Evolutionary conservation across 2,329 filamentous ascomycete species (phyloP).

Genomic region (Aureobasidium sp.): DNA sequence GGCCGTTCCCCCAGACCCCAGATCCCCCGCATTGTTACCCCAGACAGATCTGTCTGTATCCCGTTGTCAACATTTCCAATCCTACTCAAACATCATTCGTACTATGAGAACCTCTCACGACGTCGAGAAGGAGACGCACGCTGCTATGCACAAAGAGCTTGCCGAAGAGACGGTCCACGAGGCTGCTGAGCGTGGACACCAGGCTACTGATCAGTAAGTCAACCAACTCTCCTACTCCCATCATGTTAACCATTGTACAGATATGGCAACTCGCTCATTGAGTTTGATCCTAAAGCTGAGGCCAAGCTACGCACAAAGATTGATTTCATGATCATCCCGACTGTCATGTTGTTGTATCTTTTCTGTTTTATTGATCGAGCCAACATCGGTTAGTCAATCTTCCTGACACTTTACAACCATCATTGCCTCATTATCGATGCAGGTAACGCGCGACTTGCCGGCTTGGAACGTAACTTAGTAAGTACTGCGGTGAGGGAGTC

Average conservation of each 20-base stretch:
- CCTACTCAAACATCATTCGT: neutral
- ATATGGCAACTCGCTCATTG: constrained; percentile 42
- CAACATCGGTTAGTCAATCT: constrained; percentile 49
- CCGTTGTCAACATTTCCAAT: neutral
- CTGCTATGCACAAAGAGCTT: constrained; percentile 4
- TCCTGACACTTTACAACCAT: neutral
- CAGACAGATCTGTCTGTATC: neutral
- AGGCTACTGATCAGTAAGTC: constrained; percentile 39
- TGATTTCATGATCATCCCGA: constrained; percentile 57
- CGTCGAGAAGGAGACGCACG: neutral
- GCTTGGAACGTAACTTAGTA: constrained; percentile 52
- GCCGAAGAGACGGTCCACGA: constrained; percentile 22
- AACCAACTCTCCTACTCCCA: neutral
- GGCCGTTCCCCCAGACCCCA: neutral
- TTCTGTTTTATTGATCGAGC: constrained; percentile 70
- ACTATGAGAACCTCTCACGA: neutral
- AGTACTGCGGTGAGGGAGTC: neutral
- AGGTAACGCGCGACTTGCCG: constrained; percentile 62
- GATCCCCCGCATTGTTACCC: neutral
- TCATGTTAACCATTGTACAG: constrained; percentile 21
- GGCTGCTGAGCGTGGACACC: constrained; percentile 36
- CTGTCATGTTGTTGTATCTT: constrained; percentile 56
- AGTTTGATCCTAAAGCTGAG: constrained; percentile 52
- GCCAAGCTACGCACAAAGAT: constrained; percentile 53
- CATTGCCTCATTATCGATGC: neutral